Percentiles rank a stretch among this genome's conserved stretches.
Conservation (phyloP, 83 land plant species). For the Picea abies region DNA sequence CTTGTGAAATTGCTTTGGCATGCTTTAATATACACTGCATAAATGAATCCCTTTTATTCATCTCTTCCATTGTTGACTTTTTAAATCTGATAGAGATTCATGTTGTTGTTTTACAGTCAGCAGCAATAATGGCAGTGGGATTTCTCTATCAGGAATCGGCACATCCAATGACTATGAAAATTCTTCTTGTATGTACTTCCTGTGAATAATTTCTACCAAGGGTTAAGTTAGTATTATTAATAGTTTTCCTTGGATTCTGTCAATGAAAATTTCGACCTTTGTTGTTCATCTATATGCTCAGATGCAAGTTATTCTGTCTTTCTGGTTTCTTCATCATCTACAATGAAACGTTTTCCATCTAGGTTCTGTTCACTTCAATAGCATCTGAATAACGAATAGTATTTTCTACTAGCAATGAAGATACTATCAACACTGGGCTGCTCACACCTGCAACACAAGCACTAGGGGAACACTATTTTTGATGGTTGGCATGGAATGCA, state of each 20-base stretch:
- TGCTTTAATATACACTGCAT: neutral
- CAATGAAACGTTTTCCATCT: neutral
- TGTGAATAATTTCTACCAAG: neutral
- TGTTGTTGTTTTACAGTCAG: conserved; percentile 60
- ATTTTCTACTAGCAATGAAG: neutral
- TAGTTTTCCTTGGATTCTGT: neutral
- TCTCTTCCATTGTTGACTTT: neutral
- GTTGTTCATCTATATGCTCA: neutral
- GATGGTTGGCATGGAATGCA: too few species aligned
- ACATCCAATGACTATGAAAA: conserved; percentile 86
- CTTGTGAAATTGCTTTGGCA: neutral
- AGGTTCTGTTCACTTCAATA: neutral
- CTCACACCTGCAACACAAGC: too few species aligned
- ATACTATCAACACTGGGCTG: too few species aligned
- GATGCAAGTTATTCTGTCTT: neutral
- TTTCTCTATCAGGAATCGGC: conserved; percentile 96
- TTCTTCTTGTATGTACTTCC: conserved; percentile 65
- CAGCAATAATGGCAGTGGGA: conserved; percentile 94
- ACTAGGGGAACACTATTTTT: too few species aligned
- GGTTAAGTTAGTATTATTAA: too few species aligned
- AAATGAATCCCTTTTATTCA: neutral
- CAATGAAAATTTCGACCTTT: neutral
- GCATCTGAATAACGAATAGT: neutral
- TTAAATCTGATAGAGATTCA: neutral
- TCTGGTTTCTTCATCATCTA: neutral